Evolutionary conservation across 2,329 filamentous ascomycete genomes (phyloP).

Genomic region (Alternaria sp.): DNA sequence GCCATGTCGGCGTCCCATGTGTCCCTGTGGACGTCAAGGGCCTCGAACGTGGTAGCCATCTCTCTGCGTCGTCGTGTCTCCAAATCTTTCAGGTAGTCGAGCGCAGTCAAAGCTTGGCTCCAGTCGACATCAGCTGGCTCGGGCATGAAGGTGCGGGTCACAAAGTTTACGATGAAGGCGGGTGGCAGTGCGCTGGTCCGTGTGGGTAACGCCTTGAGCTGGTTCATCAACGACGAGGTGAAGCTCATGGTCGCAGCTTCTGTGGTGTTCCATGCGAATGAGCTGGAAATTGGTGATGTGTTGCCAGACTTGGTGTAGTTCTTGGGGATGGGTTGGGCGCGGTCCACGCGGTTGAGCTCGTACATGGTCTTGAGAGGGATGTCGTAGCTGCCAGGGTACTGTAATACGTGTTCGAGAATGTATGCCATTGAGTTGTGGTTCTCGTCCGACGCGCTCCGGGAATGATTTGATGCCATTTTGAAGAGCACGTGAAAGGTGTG

Average conservation of each 20-base stretch:
- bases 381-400: slow-evolving; percentile 68
- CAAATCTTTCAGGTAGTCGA: slow-evolving; percentile 71
- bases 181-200: slow-evolving; percentile 69
- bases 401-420: slow-evolving; percentile 57
- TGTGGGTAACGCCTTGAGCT: slow-evolving; percentile 64
- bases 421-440: slow-evolving; percentile 43
- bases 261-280: slow-evolving; percentile 42
- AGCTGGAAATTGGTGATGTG: slow-evolving; percentile 40
- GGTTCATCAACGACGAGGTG: slow-evolving; percentile 59
- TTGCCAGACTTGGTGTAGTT: slow-evolving; percentile 42
- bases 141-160: slow-evolving; percentile 64
- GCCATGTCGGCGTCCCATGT: slow-evolving; percentile 56
- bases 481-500: slow-evolving; percentile 8
- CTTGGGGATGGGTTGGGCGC: slow-evolving; percentile 48
- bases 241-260: slow-evolving; percentile 54
- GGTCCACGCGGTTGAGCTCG: slow-evolving; percentile 67
- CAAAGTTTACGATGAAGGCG: slow-evolving; percentile 67
- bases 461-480: slow-evolving; percentile 45
- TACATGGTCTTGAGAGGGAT: slow-evolving; percentile 73
- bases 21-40: slow-evolving; percentile 60
- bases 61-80: slow-evolving; percentile 67
- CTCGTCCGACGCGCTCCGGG: slow-evolving; percentile 49
- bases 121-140: slow-evolving; percentile 67
- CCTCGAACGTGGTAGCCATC: slow-evolving; percentile 60
- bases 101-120: slow-evolving; percentile 67